phyloP scores from a whole-genome alignment of 441 rosid genomes.

The Breynia disticha region DNA sequence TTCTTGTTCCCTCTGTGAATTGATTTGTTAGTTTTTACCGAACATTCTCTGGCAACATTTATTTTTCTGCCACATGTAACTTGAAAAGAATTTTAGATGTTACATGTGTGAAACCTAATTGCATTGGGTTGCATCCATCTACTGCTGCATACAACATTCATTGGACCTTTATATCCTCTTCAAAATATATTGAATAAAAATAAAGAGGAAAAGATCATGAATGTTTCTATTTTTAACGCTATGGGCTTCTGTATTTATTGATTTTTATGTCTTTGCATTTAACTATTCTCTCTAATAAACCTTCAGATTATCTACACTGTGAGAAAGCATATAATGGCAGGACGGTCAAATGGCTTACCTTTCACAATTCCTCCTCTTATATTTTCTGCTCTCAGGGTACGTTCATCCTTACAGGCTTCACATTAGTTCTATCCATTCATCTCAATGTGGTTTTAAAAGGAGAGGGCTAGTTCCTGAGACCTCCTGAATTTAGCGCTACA shows the following conservation, averaged over 20 bases:
- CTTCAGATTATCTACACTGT: conserved; percentile 61
- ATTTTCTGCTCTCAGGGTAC: conserved; percentile 74
- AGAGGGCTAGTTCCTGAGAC: neutral
- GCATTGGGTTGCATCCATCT: too few species aligned
- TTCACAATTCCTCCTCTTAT: conserved; percentile 79
- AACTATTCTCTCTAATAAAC: conserved; percentile 1
- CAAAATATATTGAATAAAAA: too few species aligned
- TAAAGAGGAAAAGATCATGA: too few species aligned
- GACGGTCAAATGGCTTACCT: conserved; percentile 82
- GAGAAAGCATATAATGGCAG: conserved; percentile 69
- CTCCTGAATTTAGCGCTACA: too few species aligned
- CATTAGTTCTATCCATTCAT: neutral
- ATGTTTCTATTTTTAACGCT: neutral
- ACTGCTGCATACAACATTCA: too few species aligned
- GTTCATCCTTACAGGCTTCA: conserved; percentile 14
- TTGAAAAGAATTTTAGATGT: too few species aligned
- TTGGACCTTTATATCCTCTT: too few species aligned
- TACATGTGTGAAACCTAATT: too few species aligned
- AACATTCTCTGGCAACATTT: too few species aligned
- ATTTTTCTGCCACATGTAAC: too few species aligned
- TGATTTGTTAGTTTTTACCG: too few species aligned
- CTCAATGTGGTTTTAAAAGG: neutral
- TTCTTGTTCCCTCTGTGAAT: too few species aligned
- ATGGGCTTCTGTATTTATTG: neutral
- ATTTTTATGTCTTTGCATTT: neutral